Evolutionary conservation across 2,329 filamentous ascomycete genomes (phyloP), one percentile per base, ranked within the genome.

Genomic region (Neofusicoccum sp.): DNA sequence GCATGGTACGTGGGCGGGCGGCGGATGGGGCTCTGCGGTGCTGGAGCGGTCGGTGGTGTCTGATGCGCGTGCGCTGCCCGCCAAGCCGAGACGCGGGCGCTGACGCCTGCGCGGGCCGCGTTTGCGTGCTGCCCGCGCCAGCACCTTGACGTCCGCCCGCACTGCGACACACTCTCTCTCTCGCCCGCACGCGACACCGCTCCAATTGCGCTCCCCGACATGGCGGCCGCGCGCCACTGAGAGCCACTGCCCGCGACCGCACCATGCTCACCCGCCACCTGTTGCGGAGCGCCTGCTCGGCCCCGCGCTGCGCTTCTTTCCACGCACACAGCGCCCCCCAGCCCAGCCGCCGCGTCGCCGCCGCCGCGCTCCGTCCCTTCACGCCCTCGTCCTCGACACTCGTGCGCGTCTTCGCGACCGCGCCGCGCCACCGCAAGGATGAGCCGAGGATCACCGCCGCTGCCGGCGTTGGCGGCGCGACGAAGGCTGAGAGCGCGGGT

Each of bases 401-500:
- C 61, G 66, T 68, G 36, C 76, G 79, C 56, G 75, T 81, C 65
- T 82, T 82, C 68, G 75, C 78, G 22, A 77, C 76, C 6, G 77
- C 74, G 56, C 77, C 77, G 28, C 74, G 74, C 4, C 78, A 80
- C 71, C 75, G 72, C 69, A 82, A 76, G 74, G 77, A 76, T 75
- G 78, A 63, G 6, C 43, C 61, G 2, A 45, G 37, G 28, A 65
- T 67, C 66, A 48, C 68, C 67, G 33, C 63, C 69, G 12, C 67
- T 70, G 39, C 64, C 66, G 7, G 66, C 69, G 61, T 66, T 66
- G 49, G 45, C 22, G 22, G 22, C 66, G 66, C 67, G 66, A 44
- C 71, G 71, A 74, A 76, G 60, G 71, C 75, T 49, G 58, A 39
- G 7, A 44, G 28, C 65, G 63, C 62, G 66, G 22, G 72, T 69